A percentile compares a stretch with the other conserved stretches of the same genome.
Evolutionary conservation across 1,284 basidiomycete species (phyloP).

Genomic region (Caloboletus firmus): DNA sequence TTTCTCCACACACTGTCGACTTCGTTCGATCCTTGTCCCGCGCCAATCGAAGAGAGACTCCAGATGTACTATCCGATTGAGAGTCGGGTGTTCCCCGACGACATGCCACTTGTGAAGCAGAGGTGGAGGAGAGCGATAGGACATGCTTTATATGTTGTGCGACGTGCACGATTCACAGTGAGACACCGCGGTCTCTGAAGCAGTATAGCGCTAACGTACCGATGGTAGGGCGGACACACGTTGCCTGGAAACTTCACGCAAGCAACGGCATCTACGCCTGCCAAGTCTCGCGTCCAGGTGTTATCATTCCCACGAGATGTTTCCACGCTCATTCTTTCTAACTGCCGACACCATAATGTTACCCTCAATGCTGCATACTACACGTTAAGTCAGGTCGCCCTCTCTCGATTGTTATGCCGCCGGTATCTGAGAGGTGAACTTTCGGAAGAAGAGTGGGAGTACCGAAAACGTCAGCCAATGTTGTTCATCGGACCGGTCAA

Average conservation of each 20-base stretch:
- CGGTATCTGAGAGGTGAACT: slow-evolving; percentile 49
- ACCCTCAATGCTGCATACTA: slow-evolving; percentile 53
- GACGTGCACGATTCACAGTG: slow-evolving; percentile 37
- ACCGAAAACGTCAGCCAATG: slow-evolving; percentile 51
- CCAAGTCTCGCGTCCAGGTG: slow-evolving; percentile 33
- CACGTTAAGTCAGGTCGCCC: slow-evolving; percentile 50
- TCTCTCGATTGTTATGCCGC: slow-evolving; percentile 50
- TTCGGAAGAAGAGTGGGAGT: slow-evolving; percentile 50
- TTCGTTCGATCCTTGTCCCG: slow-evolving; percentile 16
- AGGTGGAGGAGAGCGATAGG: slow-evolving; percentile 53
- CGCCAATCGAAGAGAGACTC: slow-evolving; percentile 39
- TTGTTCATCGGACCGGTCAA: slow-evolving; percentile 50
- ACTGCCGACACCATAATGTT: slow-evolving; percentile 42
- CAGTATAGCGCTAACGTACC: not conserved
- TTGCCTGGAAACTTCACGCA: slow-evolving; percentile 44
- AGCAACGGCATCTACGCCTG: slow-evolving; percentile 40
- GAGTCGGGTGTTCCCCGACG: slow-evolving; percentile 35
- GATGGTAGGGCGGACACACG: slow-evolving; percentile 53
- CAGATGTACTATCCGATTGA: slow-evolving; percentile 43
- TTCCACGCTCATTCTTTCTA: slow-evolving; percentile 31
- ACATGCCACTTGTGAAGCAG: slow-evolving; percentile 35
- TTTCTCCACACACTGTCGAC: slow-evolving; percentile 46
- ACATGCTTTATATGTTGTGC: slow-evolving; percentile 38
- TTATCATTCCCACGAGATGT: slow-evolving; percentile 30
- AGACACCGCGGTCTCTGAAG: not conserved